phyloP scores from a whole-genome alignment of 192 early-diverging fungal species.

The Coemansia javaensis region DNA sequence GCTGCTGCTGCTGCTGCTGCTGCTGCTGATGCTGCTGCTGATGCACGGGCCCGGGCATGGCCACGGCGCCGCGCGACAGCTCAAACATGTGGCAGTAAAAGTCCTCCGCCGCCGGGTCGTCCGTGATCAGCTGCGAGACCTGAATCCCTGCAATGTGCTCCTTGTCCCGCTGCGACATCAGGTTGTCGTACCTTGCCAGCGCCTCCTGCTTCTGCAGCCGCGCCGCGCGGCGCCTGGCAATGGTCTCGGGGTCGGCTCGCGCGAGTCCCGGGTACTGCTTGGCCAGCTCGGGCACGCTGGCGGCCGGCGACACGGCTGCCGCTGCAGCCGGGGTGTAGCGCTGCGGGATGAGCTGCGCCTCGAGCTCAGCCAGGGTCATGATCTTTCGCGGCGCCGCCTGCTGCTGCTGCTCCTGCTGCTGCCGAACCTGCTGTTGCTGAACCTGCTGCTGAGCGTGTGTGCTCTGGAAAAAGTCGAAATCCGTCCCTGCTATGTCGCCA shows the following conservation, averaged over 20 bases:
- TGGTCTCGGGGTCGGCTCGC: conserved; percentile 19
- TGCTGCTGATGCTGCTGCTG: conserved; percentile 3
- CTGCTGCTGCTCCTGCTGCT: not conserved
- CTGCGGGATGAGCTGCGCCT: conserved; percentile 52
- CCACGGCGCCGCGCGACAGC: conserved; percentile 53
- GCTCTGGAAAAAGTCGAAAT: conserved; percentile 68
- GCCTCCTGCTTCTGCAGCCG: conserved; percentile 30
- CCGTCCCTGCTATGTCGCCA: conserved; percentile 37
- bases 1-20: conserved; percentile 5
- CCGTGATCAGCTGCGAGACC: conserved; percentile 87
- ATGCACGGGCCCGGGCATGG: conserved; percentile 5
- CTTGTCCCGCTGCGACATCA: conserved; percentile 94
- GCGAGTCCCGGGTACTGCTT: not conserved
- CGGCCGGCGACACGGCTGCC: not conserved
- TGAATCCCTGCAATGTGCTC: conserved; percentile 92
- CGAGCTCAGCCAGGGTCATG: conserved; percentile 68
- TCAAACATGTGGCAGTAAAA: conserved; percentile 95
- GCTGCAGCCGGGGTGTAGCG: conserved; percentile 5
- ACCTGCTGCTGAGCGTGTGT: conserved; percentile 23
- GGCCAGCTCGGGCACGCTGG: no score
- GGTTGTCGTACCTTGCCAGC: conserved; percentile 74
- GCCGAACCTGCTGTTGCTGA: not conserved
- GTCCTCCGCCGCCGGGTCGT: conserved; percentile 89
- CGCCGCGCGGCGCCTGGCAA: conserved; percentile 23
- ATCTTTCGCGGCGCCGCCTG: conserved; percentile 30